Base-by-base conservation (phyloP, 2,329 filamentous ascomycete species). In the Lasiodiplodia theobromae region DNA sequence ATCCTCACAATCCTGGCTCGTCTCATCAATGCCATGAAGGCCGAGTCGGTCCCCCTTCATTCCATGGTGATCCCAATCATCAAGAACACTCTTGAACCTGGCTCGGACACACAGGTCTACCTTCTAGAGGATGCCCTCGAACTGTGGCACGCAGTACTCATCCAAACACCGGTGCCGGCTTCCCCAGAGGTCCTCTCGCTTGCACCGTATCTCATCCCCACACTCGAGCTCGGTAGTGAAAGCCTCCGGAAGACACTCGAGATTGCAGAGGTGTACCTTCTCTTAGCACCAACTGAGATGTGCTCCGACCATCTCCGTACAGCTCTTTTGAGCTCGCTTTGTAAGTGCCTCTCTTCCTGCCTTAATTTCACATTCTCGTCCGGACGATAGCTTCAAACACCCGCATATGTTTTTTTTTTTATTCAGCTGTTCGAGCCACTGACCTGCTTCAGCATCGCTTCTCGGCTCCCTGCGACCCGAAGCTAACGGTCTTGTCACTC, bases 101-200 rank as follows among this genome's bases (percentile, higher is more conserved):
- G 87, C 12, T 96, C 93, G 0, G 77, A 79, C 23, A 80, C 77
- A 3, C 77, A 79, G 51, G 82, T 94, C 2, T 96, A 97, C 74
- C 87, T 99, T 12, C 88, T 97, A 14, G 96, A 98, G 70, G 96
- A 99, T 77, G 92, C 93, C 0, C 84, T 98, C 16, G 94, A 97
- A 68, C 86, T 99, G 3, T 98, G 95, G 95, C 86, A 87, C 40
- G 88, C 91, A 2, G 88, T 97, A 12, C 87, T 93, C 0, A 85
- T 86, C n/a, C 86, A 89, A 7, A 89, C 82, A 58, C 79, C 83
- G 18, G 73, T 78, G 51, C 73, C 81, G n/a, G 76, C 80, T 3
- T 79, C 82, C 1, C 74, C 77, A 1, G 81, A 83, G 28, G 75
- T 84, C 0, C 72, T 85, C 8, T 74, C 77, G 28, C 74, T 85